Evolutionary conservation across 441 rosid species (phyloP).

Genomic region (Monsonia emarginata): DNA sequence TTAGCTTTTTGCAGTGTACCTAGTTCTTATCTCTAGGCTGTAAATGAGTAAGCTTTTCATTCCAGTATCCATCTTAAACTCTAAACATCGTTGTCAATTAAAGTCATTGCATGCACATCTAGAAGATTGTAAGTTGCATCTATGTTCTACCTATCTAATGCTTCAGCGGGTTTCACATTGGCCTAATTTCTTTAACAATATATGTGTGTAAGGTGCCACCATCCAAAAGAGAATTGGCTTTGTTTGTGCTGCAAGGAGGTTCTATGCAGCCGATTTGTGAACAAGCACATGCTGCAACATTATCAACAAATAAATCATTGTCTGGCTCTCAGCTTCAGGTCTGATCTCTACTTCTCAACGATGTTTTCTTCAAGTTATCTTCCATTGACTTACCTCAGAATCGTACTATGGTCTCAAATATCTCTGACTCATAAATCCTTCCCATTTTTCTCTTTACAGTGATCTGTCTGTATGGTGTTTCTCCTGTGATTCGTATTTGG

Average conservation of each 20-base stretch:
- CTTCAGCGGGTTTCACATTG: not conserved
- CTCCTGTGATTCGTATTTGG: slow-evolving; percentile 65
- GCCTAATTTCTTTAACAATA: slow-evolving; percentile 4
- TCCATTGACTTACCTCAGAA: not conserved
- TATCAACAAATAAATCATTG: slow-evolving; percentile 45
- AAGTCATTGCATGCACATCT: not conserved
- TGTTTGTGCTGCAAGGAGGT: slow-evolving; percentile 79
- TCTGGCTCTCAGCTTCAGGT: slow-evolving; percentile 82
- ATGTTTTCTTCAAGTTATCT: not conserved
- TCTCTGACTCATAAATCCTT: not conserved
- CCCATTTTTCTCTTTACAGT: slow-evolving; percentile 28
- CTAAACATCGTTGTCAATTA: not conserved
- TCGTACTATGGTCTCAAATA: not conserved
- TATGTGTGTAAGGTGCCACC: slow-evolving; percentile 44
- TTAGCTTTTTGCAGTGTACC: not conserved
- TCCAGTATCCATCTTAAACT: not conserved
- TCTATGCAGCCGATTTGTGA: slow-evolving; percentile 80
- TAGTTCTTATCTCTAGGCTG: not conserved
- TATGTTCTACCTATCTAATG: not conserved
- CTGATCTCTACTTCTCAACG: not conserved
- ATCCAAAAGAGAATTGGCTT: slow-evolving; percentile 75
- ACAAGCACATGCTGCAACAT: slow-evolving; percentile 75
- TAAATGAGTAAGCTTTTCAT: not conserved
- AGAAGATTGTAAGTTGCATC: not conserved
- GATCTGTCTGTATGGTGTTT: slow-evolving; percentile 90